Conservation (phyloP, 257 asterid species). For the Penstemon barbatus region DNA sequence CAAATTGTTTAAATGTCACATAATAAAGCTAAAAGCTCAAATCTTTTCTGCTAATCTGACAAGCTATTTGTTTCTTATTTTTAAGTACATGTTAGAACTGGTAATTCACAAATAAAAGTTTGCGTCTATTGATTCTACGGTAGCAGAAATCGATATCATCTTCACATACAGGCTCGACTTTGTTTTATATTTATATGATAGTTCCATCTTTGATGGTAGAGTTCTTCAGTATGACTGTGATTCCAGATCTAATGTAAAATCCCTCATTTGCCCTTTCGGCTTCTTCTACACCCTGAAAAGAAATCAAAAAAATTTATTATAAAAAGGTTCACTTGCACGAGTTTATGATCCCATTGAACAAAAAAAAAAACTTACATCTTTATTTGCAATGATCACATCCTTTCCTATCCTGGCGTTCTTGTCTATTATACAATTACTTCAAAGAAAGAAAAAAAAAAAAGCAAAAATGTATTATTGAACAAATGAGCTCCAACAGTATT, state of each 20-base stretch:
- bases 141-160: not conserved
- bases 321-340: no score
- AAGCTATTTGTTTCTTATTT: no score
- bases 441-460: slow-evolving; percentile 23
- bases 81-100: not conserved
- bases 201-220: slow-evolving; percentile 83
- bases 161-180: not conserved
- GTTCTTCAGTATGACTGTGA: slow-evolving; percentile 75
- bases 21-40: no score
- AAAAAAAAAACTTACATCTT: slow-evolving; percentile 60
- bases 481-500: slow-evolving; percentile 10
- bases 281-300: slow-evolving; percentile 69
- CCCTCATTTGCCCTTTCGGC: slow-evolving; percentile 77
- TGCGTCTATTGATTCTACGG: not conserved
- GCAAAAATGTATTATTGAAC: not conserved
- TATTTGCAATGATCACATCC: slow-evolving; percentile 75
- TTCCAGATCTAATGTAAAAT: slow-evolving; percentile 83
- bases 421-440: slow-evolving; percentile 91
- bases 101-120: slow-evolving; percentile 16
- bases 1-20: no score
- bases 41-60: no score
- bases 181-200: slow-evolving; percentile 55
- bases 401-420: slow-evolving; percentile 92
- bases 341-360: not conserved
- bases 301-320: not conserved